A percentile compares a stretch with the other conserved stretches of the same genome.
Conservation (phyloP, 805 yeast genomes). For the Debaryomyces maramus region DNA sequence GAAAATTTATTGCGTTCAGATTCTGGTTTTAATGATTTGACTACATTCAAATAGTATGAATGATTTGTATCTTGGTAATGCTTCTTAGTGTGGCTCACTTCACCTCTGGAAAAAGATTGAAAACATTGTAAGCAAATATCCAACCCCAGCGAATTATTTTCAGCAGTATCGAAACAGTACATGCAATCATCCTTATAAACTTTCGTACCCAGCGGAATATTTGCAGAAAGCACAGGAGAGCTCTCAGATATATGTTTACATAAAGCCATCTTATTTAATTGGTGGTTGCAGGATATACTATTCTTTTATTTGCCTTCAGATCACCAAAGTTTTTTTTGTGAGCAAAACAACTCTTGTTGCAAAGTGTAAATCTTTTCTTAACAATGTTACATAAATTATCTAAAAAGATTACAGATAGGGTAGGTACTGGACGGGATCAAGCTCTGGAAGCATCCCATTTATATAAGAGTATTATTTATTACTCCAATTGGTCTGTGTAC, state of each 20-base stretch:
- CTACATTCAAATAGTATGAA: constrained; percentile 57
- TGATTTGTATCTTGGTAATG: constrained; percentile 60
- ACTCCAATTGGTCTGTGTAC: constrained; percentile 49
- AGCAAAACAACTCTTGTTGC: not conserved
- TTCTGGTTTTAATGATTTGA: constrained; percentile 49
- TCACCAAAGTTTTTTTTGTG: not conserved
- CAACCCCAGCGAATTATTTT: constrained; percentile 50
- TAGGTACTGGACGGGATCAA: not conserved
- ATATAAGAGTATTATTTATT: constrained; percentile 45
- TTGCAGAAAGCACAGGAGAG: constrained; percentile 18
- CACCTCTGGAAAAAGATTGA: constrained; percentile 60
- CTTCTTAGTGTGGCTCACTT: constrained; percentile 50
- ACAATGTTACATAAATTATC: not conserved
- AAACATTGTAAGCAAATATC: constrained; percentile 76
- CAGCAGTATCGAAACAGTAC: constrained; percentile 76
- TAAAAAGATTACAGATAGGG: not conserved
- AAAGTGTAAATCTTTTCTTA: not conserved
- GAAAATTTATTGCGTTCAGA: constrained; percentile 18
- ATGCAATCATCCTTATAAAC: constrained; percentile 89
- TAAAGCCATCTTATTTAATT: constrained; percentile 1
- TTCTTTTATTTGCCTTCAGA: too few relatives aligned
- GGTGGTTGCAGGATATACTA: too few relatives aligned
- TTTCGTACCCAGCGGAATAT: constrained; percentile 22
- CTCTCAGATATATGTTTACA: constrained; percentile 3
- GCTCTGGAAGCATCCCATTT: not conserved